Percentiles rank a stretch among this genome's conserved stretches.
These are phyloP conservation scores for Betula pendula DNA, from an alignment of 306 rosid species.

Conservation along the genomic window DNA sequence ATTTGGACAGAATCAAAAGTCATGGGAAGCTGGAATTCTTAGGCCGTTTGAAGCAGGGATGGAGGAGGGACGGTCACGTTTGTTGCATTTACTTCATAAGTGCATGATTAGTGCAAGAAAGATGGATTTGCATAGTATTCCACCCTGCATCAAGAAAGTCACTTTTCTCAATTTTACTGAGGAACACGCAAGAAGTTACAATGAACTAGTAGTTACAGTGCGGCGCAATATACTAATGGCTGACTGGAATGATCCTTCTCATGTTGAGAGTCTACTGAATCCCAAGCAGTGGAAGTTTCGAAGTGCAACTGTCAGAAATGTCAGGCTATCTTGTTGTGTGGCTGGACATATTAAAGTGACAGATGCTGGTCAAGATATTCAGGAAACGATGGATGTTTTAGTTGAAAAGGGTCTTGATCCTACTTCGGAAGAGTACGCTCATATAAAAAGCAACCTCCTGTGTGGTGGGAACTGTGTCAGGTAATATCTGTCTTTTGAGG, in stretches of 20 bases:
- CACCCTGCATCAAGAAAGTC: slow-evolving; percentile 83
- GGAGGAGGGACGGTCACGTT: slow-evolving; percentile 90
- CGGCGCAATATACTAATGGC: slow-evolving; percentile 94
- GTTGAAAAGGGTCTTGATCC: slow-evolving; percentile 71
- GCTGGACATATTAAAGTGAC: slow-evolving; percentile 96
- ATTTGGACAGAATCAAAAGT: slow-evolving; percentile 80
- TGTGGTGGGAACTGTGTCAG: slow-evolving; percentile 79
- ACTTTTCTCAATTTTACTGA: slow-evolving; percentile 68
- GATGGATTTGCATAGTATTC: slow-evolving; percentile 71
- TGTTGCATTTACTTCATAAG: slow-evolving; percentile 72
- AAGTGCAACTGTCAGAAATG: slow-evolving; percentile 68
- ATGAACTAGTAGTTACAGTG: slow-evolving; percentile 87
- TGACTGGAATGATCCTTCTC: slow-evolving; percentile 98
- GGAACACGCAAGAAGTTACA: slow-evolving; percentile 89
- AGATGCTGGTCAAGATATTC: slow-evolving; percentile 96
- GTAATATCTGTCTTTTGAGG: slow-evolving; percentile 45
- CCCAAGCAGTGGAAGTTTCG: slow-evolving; percentile 92
- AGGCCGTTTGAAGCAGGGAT: slow-evolving; percentile 96
- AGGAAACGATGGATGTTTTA: slow-evolving; percentile 92
- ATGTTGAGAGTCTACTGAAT: slow-evolving; percentile 91
- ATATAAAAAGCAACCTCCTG: slow-evolving; percentile 65
- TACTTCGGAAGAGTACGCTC: slow-evolving; percentile 66
- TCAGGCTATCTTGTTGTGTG: slow-evolving; percentile 94
- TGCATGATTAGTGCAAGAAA: slow-evolving; percentile 96
- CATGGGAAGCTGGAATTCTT: slow-evolving; percentile 95